A percentile compares a stretch with the other conserved stretches of the same genome.
These are phyloP conservation scores for Aspergillus awamori DNA, from an alignment of 2,329 filamentous ascomycete genomes.

Conservation along the genomic window DNA sequence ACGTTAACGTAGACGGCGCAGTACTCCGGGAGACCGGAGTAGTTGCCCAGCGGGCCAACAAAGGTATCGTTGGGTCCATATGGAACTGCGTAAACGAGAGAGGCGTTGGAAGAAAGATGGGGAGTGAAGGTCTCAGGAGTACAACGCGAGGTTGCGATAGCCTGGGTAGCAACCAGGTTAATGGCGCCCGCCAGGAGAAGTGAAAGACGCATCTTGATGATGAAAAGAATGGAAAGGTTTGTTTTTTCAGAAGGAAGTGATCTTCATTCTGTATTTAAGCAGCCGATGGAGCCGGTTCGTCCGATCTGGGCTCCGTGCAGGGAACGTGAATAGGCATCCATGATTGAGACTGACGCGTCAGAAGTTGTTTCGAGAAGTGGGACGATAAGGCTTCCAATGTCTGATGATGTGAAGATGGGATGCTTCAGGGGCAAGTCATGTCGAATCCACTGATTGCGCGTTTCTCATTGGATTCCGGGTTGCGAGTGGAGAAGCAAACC, in stretches of 20 bases:
- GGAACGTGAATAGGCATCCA: background rate
- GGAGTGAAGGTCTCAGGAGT: background rate
- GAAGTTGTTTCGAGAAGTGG: background rate
- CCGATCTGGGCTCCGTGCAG: background rate
- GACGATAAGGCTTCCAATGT: background rate
- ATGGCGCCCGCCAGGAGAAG: conserved; percentile 1
- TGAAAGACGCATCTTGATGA: background rate
- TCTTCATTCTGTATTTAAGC: conserved; percentile 1
- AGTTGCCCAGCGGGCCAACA: background rate
- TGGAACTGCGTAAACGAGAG: background rate
- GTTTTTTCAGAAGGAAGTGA: background rate
- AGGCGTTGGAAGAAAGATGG: background rate
- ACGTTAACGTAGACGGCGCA: background rate
- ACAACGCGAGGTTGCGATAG: background rate
- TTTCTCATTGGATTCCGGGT: background rate
- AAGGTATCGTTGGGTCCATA: conserved; percentile 3
- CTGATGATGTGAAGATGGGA: background rate
- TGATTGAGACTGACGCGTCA: background rate
- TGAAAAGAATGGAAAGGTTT: background rate
- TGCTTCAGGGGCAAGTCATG: background rate
- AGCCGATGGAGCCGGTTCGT: background rate
- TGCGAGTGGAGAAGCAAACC: background rate
- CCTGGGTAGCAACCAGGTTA: conserved; percentile 1
- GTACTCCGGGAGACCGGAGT: background rate
- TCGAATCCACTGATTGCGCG: background rate